Base-by-base conservation (phyloP, 2,329 filamentous ascomycete genomes). In the Aspergillus neoniger region DNA sequence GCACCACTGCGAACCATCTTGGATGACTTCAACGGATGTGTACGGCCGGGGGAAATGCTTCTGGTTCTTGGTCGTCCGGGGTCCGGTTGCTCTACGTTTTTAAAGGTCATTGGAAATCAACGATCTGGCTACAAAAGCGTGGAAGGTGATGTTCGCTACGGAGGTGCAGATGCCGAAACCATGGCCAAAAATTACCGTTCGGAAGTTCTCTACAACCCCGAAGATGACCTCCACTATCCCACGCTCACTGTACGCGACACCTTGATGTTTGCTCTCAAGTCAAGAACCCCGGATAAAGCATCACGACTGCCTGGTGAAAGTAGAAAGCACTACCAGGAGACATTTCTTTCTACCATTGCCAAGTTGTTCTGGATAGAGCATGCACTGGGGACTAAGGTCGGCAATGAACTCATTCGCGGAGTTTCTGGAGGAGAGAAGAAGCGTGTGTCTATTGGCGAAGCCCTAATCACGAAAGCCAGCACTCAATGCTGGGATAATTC, bases 361-460 rank as follows among this genome's bases (percentile, higher is more conserved):
- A 89, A 89, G 23, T 75, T 89, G 0, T 92, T 91, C 67, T 89
- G 89, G 65, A 85, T 92, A 30, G 85, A 85, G 38, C 89, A 92
- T 68, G 90, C 88, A 0, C 80, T 89, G 67, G 83, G 88, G 61
- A 92, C 90, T 6, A 89, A 88, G 67, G 88, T 93, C 12, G 91
- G 91, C 7, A 87, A 91, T 61, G 88, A 91, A 66, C 86, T 89
- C 47, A 82, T 92, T 10, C 86, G 89, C 1, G 91, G 91, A 52
- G 84, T 91, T 0, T 88, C 84, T 7, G 89, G 88, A 25, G 88
- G 89, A 39, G 88, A 91, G 72, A 81, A 88, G 58, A 93, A 95
- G 78, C 87, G 92, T 72, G 91, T 96, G 5, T 90, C 87, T 48
- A 92, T 95, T 63, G 90, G 89, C 1, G 91, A 95, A 75, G 91